phyloP scores from a whole-genome alignment of 2,329 filamentous ascomycete genomes.

The Neonectria faginata region DNA sequence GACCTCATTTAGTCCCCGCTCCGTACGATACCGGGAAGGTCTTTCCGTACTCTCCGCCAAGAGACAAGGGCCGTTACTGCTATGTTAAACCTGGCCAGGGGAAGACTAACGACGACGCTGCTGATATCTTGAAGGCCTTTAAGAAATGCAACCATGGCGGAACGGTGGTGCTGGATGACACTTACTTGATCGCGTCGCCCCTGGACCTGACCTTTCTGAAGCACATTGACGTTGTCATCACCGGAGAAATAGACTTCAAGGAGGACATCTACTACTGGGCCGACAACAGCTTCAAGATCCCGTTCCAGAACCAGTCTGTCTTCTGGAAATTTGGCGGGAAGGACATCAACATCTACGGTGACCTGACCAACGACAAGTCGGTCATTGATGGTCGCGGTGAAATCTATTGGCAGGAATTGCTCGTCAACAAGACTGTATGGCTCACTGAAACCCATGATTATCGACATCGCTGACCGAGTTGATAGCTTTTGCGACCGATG shows the following conservation, averaged over 20 bases:
- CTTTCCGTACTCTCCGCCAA: slow-evolving; percentile 33
- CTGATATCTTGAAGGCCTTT: slow-evolving; percentile 38
- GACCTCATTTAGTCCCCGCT: slow-evolving; percentile 34
- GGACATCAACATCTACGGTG: slow-evolving; percentile 73
- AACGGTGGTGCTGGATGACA: slow-evolving; percentile 68
- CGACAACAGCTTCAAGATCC: slow-evolving; percentile 70
- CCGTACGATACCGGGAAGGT: slow-evolving; percentile 35
- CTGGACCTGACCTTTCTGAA: slow-evolving; percentile 74
- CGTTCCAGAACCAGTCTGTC: slow-evolving; percentile 72
- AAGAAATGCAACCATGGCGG: slow-evolving; percentile 70
- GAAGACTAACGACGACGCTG: slow-evolving; percentile 32
- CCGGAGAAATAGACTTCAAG: slow-evolving; percentile 70
- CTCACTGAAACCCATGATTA: slow-evolving; percentile 60
- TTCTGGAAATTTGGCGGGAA: slow-evolving; percentile 50
- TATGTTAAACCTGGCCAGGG: slow-evolving; percentile 36
- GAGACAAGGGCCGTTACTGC: slow-evolving; percentile 32
- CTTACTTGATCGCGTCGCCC: slow-evolving; percentile 72
- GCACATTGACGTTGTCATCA: slow-evolving; percentile 69
- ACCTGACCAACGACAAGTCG: slow-evolving; percentile 71
- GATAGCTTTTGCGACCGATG: slow-evolving; percentile 41
- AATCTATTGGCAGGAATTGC: slow-evolving; percentile 40
- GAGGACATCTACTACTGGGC: slow-evolving; percentile 78
- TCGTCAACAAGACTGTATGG: slow-evolving; percentile 35
- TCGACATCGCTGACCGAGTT: slow-evolving; percentile 60
- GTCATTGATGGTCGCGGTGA: slow-evolving; percentile 66